Evolutionary conservation across 1,139 yeast species (phyloP), one percentile per base, ranked within the genome.

Genomic region (Scheffersomyces segobiensis): DNA sequence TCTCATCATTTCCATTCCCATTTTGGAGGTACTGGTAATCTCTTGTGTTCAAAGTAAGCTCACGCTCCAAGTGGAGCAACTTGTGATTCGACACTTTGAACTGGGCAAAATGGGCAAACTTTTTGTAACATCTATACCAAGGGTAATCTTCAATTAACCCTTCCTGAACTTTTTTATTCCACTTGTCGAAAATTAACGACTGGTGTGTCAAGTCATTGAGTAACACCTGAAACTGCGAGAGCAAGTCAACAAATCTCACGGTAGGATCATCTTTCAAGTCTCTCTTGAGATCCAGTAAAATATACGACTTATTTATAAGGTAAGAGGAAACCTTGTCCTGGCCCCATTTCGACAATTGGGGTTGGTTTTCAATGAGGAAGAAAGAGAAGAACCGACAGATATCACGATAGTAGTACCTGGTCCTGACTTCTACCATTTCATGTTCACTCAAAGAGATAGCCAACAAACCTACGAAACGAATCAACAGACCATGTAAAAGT

Each of bases 141-240:
- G 96, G 91, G 64, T 83, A 87, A 65, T 89, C 96, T 53, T 79
- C 75, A 1, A 78, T 72, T 55, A 88, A 80, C 26, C 80, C 77
- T 1, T 71, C 71, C 63, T 84, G 86, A 18, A 89, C 76, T 1
- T 68, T 66, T 12, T 64, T 59, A 49, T 75, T 76, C 62, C 75
- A 76, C 2, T 58, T 61, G 60, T 84, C 87, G 58, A 80, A 79
- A 1, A 58, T 59, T 10, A 65, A 56, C 8, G 68, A 56, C 56
- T 65, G 57, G n/a, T 65, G 54, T 53, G 68, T 64, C 77, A 81
- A 78, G 17, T 67, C 63, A 47, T 72, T 63, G 46, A 62, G 51
- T 2, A 59, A 53, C 3, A 53, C 49, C 4, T 62, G 54, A 19
- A 74, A 61, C 55, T 67, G 68, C n/a, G 57, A 48, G 1, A 73